Evolutionary conservation across 2,329 filamentous ascomycete species (phyloP).

Genomic region (Fusarium nurragi): DNA sequence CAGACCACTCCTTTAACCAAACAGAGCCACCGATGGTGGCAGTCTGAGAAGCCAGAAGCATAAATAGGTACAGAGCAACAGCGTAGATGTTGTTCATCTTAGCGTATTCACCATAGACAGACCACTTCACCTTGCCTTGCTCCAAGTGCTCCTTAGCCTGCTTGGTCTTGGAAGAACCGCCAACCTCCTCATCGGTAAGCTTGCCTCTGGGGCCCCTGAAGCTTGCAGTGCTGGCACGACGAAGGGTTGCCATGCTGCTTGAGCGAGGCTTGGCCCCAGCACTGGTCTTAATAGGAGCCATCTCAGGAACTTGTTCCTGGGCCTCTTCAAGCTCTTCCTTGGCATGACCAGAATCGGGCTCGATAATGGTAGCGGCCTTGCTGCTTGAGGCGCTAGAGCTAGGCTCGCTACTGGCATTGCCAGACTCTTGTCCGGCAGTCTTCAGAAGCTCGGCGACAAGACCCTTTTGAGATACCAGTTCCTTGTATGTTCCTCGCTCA

Average conservation of each 20-base stretch:
- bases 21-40: constrained; percentile 84
- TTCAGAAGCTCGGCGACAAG: constrained; percentile 86
- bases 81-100: constrained; percentile 91
- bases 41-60: constrained; percentile 82
- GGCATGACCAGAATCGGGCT: constrained; percentile 61
- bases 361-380: constrained; percentile 67
- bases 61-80: constrained; percentile 80
- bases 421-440: constrained; percentile 71
- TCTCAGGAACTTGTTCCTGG: constrained; percentile 78
- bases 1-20: constrained; percentile 95
- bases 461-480: constrained; percentile 93
- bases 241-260: constrained; percentile 81
- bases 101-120: constrained; percentile 91
- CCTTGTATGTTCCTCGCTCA: constrained; percentile 89
- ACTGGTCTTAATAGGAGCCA: constrained; percentile 76
- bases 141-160: constrained; percentile 89
- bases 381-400: constrained; percentile 60
- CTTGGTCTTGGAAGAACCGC: constrained; percentile 75
- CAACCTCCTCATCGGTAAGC: constrained; percentile 83
- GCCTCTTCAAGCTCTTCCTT: constrained; percentile 78
- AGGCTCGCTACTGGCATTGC: constrained; percentile 49
- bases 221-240: constrained; percentile 90
- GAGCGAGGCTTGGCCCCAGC: constrained; percentile 64
- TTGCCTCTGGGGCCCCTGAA: constrained; percentile 89
- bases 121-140: constrained; percentile 98